Base-by-base conservation (phyloP, 192 early-diverging fungal species). In the Backusella circina region DNA sequence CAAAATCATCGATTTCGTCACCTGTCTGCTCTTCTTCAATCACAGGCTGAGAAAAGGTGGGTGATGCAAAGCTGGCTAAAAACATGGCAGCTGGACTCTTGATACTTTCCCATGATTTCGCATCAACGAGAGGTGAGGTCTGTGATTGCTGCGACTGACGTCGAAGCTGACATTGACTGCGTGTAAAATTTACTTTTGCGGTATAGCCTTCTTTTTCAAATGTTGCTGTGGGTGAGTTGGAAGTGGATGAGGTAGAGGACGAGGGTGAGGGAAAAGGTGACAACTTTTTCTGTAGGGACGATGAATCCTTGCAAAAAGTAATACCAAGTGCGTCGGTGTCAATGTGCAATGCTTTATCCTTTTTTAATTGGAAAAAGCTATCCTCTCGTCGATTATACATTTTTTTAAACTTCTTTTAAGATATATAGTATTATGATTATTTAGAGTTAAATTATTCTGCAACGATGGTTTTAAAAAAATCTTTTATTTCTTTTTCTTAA, bases 1-100 rank as follows among this genome's bases (percentile, higher is more conserved):
- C 77, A 73, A 87, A 95, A 65, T 91, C 87, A 21, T 90, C 91
- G 26, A 94, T 85, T 69, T 91, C 86, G 73, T 94, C 91, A 36
- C 92, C 94, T 66, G 89, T 88, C 31, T 84, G 79, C 73, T 92
- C 88, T 32, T 77, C 33, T 68, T 68, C 67, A 23, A 35, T 68
- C 13, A 47, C 31, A 77, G 51, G 13, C 21, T 65, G 35, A 73
- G 23, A 28, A 12, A 61, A 61, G 26, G 54, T 61, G 21, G 67
- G 67, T 37, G 33, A 37, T 23, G 72, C 76, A 71, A 81, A 81
- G 67, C 75, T 65, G 16, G 80, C 76, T 30, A 82, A 67, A 65
- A 82, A 82, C 15, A 76, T 71, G 28, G 80, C 80, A 32, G 80
- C 80, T 37, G 80, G 80, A 16, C 76, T 78, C 32, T 74, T 67